phyloP scores from a whole-genome alignment of 148 eudicot species.

The Arbutus unedo region DNA sequence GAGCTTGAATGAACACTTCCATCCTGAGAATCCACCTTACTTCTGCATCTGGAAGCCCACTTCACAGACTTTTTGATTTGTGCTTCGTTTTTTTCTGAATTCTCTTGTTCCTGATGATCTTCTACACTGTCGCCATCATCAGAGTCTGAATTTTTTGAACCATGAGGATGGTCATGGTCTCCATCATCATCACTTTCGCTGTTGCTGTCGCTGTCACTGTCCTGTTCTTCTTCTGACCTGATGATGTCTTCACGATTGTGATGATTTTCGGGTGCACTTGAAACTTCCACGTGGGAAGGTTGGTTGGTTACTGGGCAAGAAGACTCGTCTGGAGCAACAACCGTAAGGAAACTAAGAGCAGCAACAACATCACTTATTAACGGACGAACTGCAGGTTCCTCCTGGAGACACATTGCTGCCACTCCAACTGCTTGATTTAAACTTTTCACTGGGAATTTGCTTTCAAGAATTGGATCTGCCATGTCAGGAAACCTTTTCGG shows the following conservation, averaged over 20 bases:
- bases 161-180: constrained; percentile 21
- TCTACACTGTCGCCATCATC: constrained; percentile 20
- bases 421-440: constrained; percentile 88
- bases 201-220: constrained; percentile 7
- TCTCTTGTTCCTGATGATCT: constrained; percentile 18
- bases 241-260: constrained; percentile 16
- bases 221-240: constrained; percentile 8
- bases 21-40: constrained; percentile 18
- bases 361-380: constrained; percentile 61
- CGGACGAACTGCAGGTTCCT: constrained; percentile 70
- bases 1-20: constrained; percentile 22
- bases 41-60: constrained; percentile 17
- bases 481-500: constrained; percentile 65
- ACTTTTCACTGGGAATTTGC: constrained; percentile 42
- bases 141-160: constrained; percentile 16
- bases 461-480: constrained; percentile 64
- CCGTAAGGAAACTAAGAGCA: constrained; percentile 54
- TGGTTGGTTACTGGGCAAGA: constrained; percentile 14
- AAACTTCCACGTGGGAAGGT: constrained; percentile 16
- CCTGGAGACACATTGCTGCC: constrained; percentile 85
- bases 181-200: constrained; percentile 16
- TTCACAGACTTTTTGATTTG: constrained; percentile 8
- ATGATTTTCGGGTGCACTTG: constrained; percentile 15
- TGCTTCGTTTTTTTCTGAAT: background rate
- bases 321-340: constrained; percentile 31